These are phyloP conservation scores for Chlorella sp. DNA, from an alignment of 139 green algal species.

Conservation along the genomic window DNA sequence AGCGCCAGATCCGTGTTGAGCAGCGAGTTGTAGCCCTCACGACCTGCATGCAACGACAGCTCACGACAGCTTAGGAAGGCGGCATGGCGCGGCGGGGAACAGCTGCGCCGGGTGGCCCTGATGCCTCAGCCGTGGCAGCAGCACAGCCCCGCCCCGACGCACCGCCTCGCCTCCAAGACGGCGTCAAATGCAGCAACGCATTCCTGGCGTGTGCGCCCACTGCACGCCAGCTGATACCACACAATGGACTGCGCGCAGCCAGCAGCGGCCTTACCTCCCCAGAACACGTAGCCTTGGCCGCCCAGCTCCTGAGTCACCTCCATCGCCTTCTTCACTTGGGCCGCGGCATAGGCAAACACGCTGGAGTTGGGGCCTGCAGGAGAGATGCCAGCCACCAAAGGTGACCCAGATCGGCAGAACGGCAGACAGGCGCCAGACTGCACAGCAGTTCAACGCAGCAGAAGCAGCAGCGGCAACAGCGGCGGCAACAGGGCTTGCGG, in stretches of 20 bases:
- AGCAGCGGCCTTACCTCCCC: slow-evolving; percentile 53
- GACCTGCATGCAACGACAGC: slow-evolving; percentile 22
- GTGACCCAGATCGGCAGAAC: background rate
- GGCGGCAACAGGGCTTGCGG: background rate
- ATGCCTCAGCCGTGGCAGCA: too few species aligned
- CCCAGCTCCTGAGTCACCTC: slow-evolving; percentile 58
- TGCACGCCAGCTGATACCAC: too few species aligned
- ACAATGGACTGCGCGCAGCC: too few species aligned
- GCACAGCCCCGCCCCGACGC: too few species aligned
- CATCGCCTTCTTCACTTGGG: slow-evolving; percentile 71
- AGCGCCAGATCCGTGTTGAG: slow-evolving; percentile 76
- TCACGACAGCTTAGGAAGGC: too few species aligned
- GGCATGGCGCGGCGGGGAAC: too few species aligned
- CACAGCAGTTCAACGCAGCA: background rate
- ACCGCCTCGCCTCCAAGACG: too few species aligned
- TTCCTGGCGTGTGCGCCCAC: too few species aligned
- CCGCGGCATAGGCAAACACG: slow-evolving; percentile 63
- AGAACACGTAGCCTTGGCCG: slow-evolving; percentile 77
- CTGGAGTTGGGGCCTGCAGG: slow-evolving; percentile 48
- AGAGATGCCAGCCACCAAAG: background rate
- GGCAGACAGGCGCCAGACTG: background rate
- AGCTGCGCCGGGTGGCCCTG: too few species aligned
- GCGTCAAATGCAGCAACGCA: too few species aligned
- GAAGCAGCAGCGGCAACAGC: background rate
- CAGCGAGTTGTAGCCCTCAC: slow-evolving; percentile 78